A percentile compares a stretch with the other conserved stretches of the same genome.
phyloP scores from a whole-genome alignment of 805 yeast species.

The Candida ulmi region DNA sequence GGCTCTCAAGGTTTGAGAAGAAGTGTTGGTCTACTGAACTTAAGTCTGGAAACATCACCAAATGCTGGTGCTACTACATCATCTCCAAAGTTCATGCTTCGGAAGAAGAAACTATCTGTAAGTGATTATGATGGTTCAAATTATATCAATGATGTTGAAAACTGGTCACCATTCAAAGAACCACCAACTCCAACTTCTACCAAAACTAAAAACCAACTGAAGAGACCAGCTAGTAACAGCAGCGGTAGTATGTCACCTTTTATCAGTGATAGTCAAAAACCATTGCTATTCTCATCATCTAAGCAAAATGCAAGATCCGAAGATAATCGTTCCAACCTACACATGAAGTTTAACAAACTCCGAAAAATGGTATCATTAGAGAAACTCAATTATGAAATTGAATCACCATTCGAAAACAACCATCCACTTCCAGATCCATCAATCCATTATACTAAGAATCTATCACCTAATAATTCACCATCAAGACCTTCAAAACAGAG shows the following conservation, averaged over 20 bases:
- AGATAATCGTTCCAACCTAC: slow-evolving; percentile 25
- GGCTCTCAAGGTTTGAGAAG: slow-evolving; percentile 36
- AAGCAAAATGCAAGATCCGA: slow-evolving; percentile 16
- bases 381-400: slow-evolving; percentile 12
- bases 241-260: slow-evolving; percentile 23
- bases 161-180: slow-evolving; percentile 26
- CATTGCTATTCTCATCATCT: slow-evolving; percentile 15
- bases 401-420: slow-evolving; percentile 19
- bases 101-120: slow-evolving; percentile 14
- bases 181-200: slow-evolving; percentile 20
- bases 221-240: slow-evolving; percentile 25
- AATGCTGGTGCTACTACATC: slow-evolving; percentile 7
- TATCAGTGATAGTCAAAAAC: slow-evolving; percentile 20
- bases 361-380: slow-evolving; percentile 24
- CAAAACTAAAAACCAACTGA: slow-evolving; percentile 11
- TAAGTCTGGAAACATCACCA: slow-evolving; percentile 38
- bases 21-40: slow-evolving; percentile 46
- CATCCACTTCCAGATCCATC: slow-evolving; percentile 25
- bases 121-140: slow-evolving; percentile 17
- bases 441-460: slow-evolving; percentile 12
- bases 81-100: slow-evolving; percentile 17
- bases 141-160: slow-evolving; percentile 21
- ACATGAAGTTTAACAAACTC: slow-evolving; percentile 22
- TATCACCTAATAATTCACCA: slow-evolving; percentile 25
- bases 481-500: slow-evolving; percentile 28